Evolutionary conservation across 169 alveolate species (phyloP).

Genomic region (Babesia bovis): DNA sequence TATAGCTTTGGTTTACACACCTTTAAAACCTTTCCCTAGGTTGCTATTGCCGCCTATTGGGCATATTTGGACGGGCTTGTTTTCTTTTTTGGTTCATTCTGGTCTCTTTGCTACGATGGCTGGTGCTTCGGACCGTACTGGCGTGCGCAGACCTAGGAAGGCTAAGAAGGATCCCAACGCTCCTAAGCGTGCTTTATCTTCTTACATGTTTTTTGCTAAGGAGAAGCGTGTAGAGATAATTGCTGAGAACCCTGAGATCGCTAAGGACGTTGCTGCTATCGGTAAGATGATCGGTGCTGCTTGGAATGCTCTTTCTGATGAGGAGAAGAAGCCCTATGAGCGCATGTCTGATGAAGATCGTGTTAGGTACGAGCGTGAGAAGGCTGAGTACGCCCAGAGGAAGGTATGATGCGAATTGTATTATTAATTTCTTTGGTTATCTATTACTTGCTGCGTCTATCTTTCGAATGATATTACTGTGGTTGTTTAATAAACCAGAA

Average conservation of each 20-base stretch:
- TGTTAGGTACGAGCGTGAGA: slow-evolving; percentile 84
- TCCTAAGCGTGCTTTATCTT: slow-evolving; percentile 87
- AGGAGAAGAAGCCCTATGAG: slow-evolving; percentile 85
- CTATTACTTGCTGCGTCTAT: no score
- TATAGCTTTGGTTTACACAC: slow-evolving; percentile 8
- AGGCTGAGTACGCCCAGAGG: slow-evolving; percentile 73
- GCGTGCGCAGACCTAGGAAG: slow-evolving; percentile 51
- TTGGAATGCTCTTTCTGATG: slow-evolving; percentile 84
- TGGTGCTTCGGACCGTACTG: slow-evolving; percentile 48
- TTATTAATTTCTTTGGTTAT: no score
- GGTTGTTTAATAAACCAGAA: no score
- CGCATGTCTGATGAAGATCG: slow-evolving; percentile 87
- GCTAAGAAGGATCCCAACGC: slow-evolving; percentile 86
- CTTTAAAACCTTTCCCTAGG: not conserved
- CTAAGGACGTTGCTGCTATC: slow-evolving; percentile 86
- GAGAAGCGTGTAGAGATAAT: slow-evolving; percentile 84
- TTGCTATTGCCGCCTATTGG: no score
- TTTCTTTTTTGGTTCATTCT: no score
- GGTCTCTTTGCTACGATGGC: slow-evolving; percentile 65
- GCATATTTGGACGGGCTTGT: no score
- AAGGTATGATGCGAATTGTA: not conserved
- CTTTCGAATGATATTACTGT: no score
- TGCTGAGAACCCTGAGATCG: slow-evolving; percentile 80
- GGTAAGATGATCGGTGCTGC: slow-evolving; percentile 89
- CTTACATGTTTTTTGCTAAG: slow-evolving; percentile 88